Base-by-base conservation (phyloP, 208 protist species). In the Wallacemonas sp. region DNA sequence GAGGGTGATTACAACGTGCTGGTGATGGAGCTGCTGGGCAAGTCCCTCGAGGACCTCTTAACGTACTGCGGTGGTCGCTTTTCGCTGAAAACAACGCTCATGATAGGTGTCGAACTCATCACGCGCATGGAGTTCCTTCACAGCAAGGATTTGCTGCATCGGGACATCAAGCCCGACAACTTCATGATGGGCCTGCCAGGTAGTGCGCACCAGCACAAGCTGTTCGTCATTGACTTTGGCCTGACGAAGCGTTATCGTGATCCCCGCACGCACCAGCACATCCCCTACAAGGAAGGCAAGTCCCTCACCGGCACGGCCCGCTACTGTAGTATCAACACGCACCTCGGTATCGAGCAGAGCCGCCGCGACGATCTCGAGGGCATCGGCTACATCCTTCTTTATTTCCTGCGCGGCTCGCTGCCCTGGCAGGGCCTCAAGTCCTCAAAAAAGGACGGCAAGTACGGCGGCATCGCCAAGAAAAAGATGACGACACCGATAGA, bases 301-400 rank as follows among this genome's bases (percentile, higher is more conserved):
- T 98, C 90, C 54, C 83, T 99, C 5, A 99, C 98, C 14, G 99
- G 99, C 36, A 99, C 99, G 23, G 99, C 99, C 12, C 88, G 99
- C 34, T 99, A 99, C 85, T 99, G 98, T 46, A 97, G 86, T 44
- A 98, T 99, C 68, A 99, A 99, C 90, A 99, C 98, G 12, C 99
- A 99, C 83, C 75, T 99, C 32, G 99, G 99, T 48, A 98, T 99
- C 39, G 98, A 98, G 81, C 91, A 96, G 83, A 87, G 83, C 73
- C 81, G 98, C 21, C 83, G 98, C 34, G 98, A 99, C 66, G 98
- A 99, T 76, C 80, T 99, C 26, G 99, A 99, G 80, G 95, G 96
- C 17, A 85, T 99, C 23, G 99, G 98, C 44, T 99, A 99, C 81
- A 96, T 99, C 29, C 80, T 99, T n/a, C 94, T 99, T 74, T 99